Conservation (phyloP, 164 flowering plant species). For the Chimonanthus praecox region DNA sequence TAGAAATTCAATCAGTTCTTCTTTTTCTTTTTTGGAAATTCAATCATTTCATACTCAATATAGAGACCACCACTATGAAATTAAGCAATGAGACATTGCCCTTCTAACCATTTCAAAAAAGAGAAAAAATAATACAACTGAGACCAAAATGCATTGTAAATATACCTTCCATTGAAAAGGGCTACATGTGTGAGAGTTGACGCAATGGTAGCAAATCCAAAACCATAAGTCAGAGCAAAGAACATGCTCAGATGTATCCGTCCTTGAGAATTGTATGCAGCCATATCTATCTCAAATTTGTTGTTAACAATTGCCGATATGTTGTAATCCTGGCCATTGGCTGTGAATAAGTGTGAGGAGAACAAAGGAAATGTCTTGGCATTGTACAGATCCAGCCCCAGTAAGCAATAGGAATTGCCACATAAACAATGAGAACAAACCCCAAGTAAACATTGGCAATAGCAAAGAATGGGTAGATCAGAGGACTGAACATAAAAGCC, state of each 20-base stretch:
- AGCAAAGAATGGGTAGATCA: conserved; percentile 36
- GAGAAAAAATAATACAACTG: no score
- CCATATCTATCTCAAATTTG: conserved; percentile 37
- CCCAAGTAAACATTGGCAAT: conserved; percentile 34
- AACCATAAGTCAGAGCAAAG: conserved; percentile 47
- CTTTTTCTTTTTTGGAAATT: no score
- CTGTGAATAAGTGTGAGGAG: conserved; percentile 35
- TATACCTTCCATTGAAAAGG: conserved; percentile 53
- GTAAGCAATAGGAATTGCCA: conserved; percentile 30
- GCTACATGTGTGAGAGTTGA: conserved; percentile 53
- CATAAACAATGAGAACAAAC: conserved; percentile 27
- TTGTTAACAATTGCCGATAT: conserved; percentile 37
- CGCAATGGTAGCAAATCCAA: conserved; percentile 52
- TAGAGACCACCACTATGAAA: neutral
- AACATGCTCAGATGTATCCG: conserved; percentile 36
- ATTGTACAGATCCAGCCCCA: conserved; percentile 34
- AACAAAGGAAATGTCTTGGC: conserved; percentile 39
- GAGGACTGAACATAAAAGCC: conserved; percentile 38
- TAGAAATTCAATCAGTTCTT: no score
- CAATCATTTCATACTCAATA: neutral
- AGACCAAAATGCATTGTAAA: no score
- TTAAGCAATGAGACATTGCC: neutral
- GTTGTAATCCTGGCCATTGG: conserved; percentile 31
- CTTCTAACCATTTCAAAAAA: no score
- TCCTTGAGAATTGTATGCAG: conserved; percentile 31